phyloP scores from a whole-genome alignment of 1,139 yeast species.

The Geotrichum macrosporum region DNA sequence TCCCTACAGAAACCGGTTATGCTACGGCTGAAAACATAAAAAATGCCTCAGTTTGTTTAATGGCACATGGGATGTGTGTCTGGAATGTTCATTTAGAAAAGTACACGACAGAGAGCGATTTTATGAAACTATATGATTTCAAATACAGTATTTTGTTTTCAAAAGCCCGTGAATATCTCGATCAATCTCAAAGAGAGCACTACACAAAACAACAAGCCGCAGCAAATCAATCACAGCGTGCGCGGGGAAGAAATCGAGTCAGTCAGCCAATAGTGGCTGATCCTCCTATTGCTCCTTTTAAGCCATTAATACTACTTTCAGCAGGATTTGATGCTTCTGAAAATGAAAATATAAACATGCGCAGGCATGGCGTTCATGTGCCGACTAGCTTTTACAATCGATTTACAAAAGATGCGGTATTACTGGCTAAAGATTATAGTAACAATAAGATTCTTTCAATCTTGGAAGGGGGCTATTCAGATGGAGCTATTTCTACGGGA shows the following conservation, averaged over 20 bases:
- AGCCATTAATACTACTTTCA: slow-evolving; percentile 66
- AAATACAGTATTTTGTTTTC: slow-evolving; percentile 60
- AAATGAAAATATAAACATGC: slow-evolving; percentile 77
- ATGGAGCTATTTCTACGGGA: slow-evolving; percentile 77
- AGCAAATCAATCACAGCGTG: slow-evolving; percentile 28
- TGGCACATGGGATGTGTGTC: slow-evolving; percentile 69
- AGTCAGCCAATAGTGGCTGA: background rate
- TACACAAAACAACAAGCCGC: slow-evolving; percentile 16
- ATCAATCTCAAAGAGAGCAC: slow-evolving; percentile 32
- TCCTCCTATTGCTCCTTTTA: slow-evolving; percentile 45
- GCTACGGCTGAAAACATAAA: slow-evolving; percentile 68
- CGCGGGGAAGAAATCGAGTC: slow-evolving; percentile 27
- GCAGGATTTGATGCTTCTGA: slow-evolving; percentile 92
- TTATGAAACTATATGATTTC: slow-evolving; percentile 57
- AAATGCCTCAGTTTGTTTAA: slow-evolving; percentile 77
- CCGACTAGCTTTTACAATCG: slow-evolving; percentile 76
- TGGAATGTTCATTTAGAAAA: slow-evolving; percentile 82
- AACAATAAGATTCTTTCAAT: slow-evolving; percentile 64
- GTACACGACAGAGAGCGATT: slow-evolving; percentile 59
- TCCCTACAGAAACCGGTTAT: slow-evolving; percentile 76
- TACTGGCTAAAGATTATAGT: slow-evolving; percentile 57
- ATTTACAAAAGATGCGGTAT: slow-evolving; percentile 69
- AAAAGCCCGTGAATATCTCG: slow-evolving; percentile 64
- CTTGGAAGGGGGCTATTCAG: slow-evolving; percentile 85
- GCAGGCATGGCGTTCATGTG: slow-evolving; percentile 76